These are phyloP conservation scores for Coniochaeta sp. DNA, from an alignment of 2,329 filamentous ascomycete species.

Conservation along the genomic window DNA sequence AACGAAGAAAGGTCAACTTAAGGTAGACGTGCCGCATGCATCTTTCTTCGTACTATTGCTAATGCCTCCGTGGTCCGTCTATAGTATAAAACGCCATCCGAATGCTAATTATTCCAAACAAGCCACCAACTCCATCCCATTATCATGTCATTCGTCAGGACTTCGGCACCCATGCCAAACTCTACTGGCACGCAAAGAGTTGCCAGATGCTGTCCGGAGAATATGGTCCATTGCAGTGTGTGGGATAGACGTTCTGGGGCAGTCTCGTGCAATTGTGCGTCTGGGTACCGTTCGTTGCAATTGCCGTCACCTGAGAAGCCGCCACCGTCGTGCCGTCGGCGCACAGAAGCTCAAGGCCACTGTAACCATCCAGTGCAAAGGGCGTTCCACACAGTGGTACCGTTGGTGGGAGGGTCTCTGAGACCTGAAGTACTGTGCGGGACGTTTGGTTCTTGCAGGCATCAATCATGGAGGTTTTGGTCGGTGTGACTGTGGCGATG, in stretches of 20 bases:
- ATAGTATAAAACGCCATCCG: no score
- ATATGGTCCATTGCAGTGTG: background rate
- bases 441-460: conserved; percentile 6
- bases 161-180: background rate
- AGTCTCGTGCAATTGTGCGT: conserved; percentile 7
- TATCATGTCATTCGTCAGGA: no score
- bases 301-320: conserved; percentile 8
- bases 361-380: conserved; percentile 9
- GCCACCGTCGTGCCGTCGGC: conserved; percentile 1
- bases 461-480: conserved; percentile 7
- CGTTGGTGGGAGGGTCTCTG: conserved; percentile 3
- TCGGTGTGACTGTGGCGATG: conserved; percentile 4
- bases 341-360: conserved; percentile 7
- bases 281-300: conserved; percentile 9
- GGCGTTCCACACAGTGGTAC: conserved; percentile 9
- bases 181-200: conserved; percentile 8
- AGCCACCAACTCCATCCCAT: no score
- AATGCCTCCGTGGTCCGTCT: no score
- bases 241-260: background rate
- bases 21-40: no score
- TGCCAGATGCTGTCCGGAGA: conserved; percentile 5
- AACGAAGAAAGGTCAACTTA: no score
- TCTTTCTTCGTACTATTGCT: no score
- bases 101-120: no score
- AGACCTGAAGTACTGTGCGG: conserved; percentile 6